phyloP scores from a whole-genome alignment of 495 filamentous ascomycete species.

The Penicillium daleae region DNA sequence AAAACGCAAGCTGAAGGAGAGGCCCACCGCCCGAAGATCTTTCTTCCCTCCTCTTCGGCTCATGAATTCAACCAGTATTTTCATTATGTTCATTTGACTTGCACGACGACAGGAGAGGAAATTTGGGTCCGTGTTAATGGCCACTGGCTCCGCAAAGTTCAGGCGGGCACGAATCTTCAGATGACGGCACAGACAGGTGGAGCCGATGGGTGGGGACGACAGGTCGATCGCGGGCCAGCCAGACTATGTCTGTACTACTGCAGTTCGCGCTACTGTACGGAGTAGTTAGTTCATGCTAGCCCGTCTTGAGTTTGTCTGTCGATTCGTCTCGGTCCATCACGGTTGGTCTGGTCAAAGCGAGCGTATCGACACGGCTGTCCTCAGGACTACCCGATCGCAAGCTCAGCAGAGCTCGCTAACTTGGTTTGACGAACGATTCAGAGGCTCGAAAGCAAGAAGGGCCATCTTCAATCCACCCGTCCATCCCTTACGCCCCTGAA shows the following conservation, averaged over 20 bases:
- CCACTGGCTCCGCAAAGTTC: slow-evolving; percentile 2
- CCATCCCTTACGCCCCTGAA: background rate
- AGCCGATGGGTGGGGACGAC: slow-evolving; percentile 2
- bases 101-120: background rate
- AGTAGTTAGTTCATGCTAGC: slow-evolving; percentile 8
- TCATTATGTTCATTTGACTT: background rate
- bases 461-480: background rate
- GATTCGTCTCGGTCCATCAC: background rate
- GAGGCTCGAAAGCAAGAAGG: background rate
- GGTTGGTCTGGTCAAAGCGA: background rate
- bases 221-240: slow-evolving; percentile 14
- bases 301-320: background rate
- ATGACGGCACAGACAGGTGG: slow-evolving; percentile 17
- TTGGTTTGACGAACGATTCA: slow-evolving; percentile 8
- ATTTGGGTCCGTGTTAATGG: slow-evolving; percentile 11
- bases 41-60: background rate
- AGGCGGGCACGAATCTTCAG: slow-evolving; percentile 6
- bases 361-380: slow-evolving; percentile 1
- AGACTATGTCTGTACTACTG: background rate
- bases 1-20: background rate
- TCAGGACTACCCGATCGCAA: background rate
- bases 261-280: no score
- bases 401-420: background rate
- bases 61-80: no score
- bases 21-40: background rate